Conservation (phyloP, 306 rosid species). For the Prunus persica region DNA sequence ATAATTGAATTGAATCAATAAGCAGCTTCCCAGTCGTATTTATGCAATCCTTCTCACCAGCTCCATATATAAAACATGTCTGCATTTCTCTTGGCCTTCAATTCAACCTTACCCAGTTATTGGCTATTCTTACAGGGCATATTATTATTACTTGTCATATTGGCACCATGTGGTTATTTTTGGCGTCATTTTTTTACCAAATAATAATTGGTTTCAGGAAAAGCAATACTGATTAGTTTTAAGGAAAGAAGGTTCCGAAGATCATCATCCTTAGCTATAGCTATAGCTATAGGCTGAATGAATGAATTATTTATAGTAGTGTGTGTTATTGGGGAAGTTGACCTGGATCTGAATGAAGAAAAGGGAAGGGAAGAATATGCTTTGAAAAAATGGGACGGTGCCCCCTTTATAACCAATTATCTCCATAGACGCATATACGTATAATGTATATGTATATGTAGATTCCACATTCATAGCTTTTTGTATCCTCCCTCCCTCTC, state of each 20-base stretch:
- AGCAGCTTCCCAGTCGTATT: too few relatives aligned
- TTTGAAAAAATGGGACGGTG: neutral
- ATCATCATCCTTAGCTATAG: neutral
- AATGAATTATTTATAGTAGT: neutral
- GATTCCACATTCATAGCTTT: conserved; percentile 18
- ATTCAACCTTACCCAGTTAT: too few relatives aligned
- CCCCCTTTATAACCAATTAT: neutral
- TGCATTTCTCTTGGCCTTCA: too few relatives aligned
- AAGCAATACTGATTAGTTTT: neutral
- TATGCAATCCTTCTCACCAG: too few relatives aligned
- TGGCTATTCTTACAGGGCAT: too few relatives aligned
- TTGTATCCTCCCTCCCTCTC: neutral
- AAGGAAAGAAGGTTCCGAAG: conserved; percentile 12
- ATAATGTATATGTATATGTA: too few relatives aligned
- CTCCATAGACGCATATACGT: too few relatives aligned
- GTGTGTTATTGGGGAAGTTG: neutral
- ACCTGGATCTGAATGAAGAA: neutral
- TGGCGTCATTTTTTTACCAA: too few relatives aligned
- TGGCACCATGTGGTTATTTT: too few relatives aligned
- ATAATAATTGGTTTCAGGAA: neutral
- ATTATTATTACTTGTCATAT: too few relatives aligned
- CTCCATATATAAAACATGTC: too few relatives aligned
- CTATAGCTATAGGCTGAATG: neutral
- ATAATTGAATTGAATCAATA: too few relatives aligned
- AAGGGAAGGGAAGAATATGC: neutral